A percentile compares a stretch with the other conserved stretches of the same genome.
Evolutionary conservation across 257 asterid species (phyloP).

Genomic region (Agastache rugosa): DNA sequence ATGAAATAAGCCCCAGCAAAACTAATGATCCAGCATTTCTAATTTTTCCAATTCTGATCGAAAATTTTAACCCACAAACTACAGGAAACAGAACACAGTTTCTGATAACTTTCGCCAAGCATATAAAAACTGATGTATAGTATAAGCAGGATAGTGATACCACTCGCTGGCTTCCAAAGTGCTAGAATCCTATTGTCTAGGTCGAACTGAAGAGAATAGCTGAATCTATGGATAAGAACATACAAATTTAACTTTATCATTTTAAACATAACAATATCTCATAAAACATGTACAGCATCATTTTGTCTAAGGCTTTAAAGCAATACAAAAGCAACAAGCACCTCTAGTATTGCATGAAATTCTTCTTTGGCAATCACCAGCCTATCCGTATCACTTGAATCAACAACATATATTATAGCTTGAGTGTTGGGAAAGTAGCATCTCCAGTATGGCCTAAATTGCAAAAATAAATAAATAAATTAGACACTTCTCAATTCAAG

Average conservation of each 20-base stretch:
- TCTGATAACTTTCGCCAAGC: neutral
- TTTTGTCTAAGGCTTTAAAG: neutral
- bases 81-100: neutral
- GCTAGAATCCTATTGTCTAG: neutral
- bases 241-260: neutral
- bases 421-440: constrained; percentile 97
- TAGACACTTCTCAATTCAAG: constrained; percentile 17
- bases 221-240: neutral
- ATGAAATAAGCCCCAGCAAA: neutral
- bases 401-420: constrained; percentile 96
- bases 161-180: neutral
- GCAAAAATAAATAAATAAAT: constrained; percentile 15
- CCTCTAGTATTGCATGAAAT: constrained; percentile 95
- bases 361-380: constrained; percentile 92
- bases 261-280: neutral
- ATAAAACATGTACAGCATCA: neutral
- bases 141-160: neutral
- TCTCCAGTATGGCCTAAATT: constrained; percentile 91
- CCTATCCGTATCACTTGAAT: constrained; percentile 98
- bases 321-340: constrained; percentile 34
- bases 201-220: neutral
- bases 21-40: neutral
- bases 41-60: neutral
- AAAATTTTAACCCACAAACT: neutral
- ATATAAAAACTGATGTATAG: constrained; percentile 16